Percentiles rank a stretch among this genome's conserved stretches.
phyloP scores from a whole-genome alignment of 306 rosid genomes.

The Hippophae gyantsensis region DNA sequence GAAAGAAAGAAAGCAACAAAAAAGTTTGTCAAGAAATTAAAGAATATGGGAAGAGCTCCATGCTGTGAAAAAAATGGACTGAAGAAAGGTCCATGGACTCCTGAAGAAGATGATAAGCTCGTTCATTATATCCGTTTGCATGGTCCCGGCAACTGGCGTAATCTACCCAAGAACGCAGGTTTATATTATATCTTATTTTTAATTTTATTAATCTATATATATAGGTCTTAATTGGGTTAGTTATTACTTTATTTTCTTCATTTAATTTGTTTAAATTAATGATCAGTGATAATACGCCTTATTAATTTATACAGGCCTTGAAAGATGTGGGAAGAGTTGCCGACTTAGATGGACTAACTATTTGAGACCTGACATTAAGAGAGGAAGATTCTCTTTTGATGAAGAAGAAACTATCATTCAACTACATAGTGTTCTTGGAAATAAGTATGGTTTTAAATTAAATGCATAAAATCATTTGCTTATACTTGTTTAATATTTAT shows the following conservation, averaged over 20 bases:
- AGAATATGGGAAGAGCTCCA: constrained; percentile 31
- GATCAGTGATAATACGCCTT: too few relatives aligned
- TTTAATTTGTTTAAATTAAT: too few relatives aligned
- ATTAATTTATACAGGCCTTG: constrained; percentile 26
- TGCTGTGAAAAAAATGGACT: constrained; percentile 39
- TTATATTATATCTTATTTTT: not conserved
- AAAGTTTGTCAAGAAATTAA: too few relatives aligned
- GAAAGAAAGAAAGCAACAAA: not conserved
- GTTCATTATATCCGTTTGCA: constrained; percentile 40
- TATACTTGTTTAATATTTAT: too few relatives aligned
- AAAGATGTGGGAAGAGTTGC: constrained; percentile 70
- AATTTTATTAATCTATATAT: too few relatives aligned
- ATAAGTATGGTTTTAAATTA: constrained; percentile 31
- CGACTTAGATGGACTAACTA: constrained; percentile 73
- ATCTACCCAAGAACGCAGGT: constrained; percentile 68
- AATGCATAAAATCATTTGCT: not conserved
- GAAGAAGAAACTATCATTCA: constrained; percentile 66
- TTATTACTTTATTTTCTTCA: not conserved
- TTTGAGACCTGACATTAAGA: constrained; percentile 60
- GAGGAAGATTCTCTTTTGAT: constrained; percentile 58
- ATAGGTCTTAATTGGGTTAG: too few relatives aligned
- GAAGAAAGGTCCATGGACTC: constrained; percentile 71
- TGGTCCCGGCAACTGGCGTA: constrained; percentile 62
- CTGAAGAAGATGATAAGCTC: constrained; percentile 58
- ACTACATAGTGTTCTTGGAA: constrained; percentile 54